These are phyloP conservation scores for Solanum paucissectum DNA, from an alignment of 257 asterid genomes.

Conservation along the genomic window DNA sequence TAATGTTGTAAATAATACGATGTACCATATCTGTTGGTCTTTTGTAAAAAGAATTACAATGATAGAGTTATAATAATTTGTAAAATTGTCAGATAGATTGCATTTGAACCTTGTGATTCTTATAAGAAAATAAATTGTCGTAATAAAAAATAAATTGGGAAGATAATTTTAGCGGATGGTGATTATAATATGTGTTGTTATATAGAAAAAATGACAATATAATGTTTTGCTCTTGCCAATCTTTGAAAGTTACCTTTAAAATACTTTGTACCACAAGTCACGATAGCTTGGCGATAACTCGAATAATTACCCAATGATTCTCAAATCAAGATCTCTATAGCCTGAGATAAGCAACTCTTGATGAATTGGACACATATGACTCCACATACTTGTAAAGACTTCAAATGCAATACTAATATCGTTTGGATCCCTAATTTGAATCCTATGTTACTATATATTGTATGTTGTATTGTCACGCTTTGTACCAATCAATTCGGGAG, in stretches of 20 bases:
- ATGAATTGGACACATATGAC: slow-evolving; percentile 11
- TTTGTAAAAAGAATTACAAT: too few species aligned
- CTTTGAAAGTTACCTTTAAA: slow-evolving; percentile 10
- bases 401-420: not conserved
- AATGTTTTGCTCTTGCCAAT: slow-evolving; percentile 5
- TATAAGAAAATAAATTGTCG: too few species aligned
- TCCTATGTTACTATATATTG: slow-evolving; percentile 15
- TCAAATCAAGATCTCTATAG: slow-evolving; percentile 23
- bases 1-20: too few species aligned
- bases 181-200: too few species aligned
- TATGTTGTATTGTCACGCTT: too few species aligned
- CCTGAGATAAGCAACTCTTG: slow-evolving; percentile 12
- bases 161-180: too few species aligned
- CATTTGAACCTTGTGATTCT: too few species aligned
- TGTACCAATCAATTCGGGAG: too few species aligned
- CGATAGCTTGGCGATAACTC: slow-evolving; percentile 2
- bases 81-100: too few species aligned
- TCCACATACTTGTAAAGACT: slow-evolving; percentile 2
- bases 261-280: slow-evolving; percentile 11
- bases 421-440: not conserved
- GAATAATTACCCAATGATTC: not conserved
- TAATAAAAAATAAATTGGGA: too few species aligned
- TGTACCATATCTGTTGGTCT: too few species aligned
- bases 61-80: too few species aligned
- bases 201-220: not conserved